Conservation (phyloP, 495 filamentous ascomycete genomes). For the Trichoderma orchidacearum region DNA sequence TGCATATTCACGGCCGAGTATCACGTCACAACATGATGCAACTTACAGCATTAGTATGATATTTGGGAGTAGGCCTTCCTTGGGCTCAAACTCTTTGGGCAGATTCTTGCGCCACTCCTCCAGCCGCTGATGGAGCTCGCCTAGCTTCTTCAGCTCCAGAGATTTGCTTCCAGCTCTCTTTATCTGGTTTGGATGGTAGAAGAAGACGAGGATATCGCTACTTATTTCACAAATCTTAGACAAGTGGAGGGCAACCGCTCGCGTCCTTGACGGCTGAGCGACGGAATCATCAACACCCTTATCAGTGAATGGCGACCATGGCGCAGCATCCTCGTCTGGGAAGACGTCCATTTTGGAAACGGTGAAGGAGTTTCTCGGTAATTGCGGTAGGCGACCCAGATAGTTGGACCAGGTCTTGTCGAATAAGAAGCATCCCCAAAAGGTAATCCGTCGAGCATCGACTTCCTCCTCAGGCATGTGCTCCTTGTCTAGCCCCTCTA, state of each 20-base stretch:
- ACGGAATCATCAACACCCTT: constrained; percentile 52
- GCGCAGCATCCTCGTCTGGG: constrained; percentile 70
- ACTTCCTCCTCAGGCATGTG: constrained; percentile 68
- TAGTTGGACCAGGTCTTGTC: constrained; percentile 99
- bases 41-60: constrained; percentile 92
- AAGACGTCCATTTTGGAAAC: constrained; percentile 87
- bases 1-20: background rate
- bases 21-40: background rate
- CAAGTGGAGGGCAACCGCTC: constrained; percentile 72
- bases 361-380: constrained; percentile 62
- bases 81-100: constrained; percentile 76
- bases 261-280: constrained; percentile 69
- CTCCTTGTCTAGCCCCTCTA: constrained; percentile 44
- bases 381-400: constrained; percentile 80
- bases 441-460: constrained; percentile 81
- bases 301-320: constrained; percentile 86
- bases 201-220: constrained; percentile 74
- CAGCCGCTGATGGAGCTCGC: constrained; percentile 77
- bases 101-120: constrained; percentile 85
- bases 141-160: constrained; percentile 82
- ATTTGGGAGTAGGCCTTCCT: constrained; percentile 76
- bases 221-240: constrained; percentile 83
- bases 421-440: constrained; percentile 98
- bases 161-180: constrained; percentile 42
- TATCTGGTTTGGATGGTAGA: constrained; percentile 70